Evolutionary conservation across 2,329 filamentous ascomycete species (phyloP).

Genomic region (Ascochyta rabiei): DNA sequence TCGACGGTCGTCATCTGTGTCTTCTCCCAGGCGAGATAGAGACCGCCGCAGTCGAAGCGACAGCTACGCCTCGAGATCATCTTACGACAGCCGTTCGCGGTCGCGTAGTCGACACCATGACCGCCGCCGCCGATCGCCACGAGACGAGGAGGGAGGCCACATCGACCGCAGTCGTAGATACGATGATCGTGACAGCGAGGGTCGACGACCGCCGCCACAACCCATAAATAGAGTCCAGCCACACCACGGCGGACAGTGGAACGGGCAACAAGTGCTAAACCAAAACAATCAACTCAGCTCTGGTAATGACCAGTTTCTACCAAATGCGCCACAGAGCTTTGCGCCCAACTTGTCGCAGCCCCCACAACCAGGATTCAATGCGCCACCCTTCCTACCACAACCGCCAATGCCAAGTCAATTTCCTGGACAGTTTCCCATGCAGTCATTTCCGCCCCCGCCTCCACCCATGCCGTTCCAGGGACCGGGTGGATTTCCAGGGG

Average conservation of each 20-base stretch:
- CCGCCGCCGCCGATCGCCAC: slow-evolving; percentile 21
- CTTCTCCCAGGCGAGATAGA: slow-evolving; percentile 20
- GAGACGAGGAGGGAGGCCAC: slow-evolving; percentile 5
- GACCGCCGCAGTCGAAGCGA: slow-evolving; percentile 21
- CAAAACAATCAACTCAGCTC: slow-evolving; percentile 9
- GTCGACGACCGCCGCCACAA: slow-evolving; percentile 15
- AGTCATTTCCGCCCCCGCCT: slow-evolving; percentile 27
- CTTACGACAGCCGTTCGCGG: slow-evolving; percentile 25
- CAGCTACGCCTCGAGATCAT: slow-evolving; percentile 23
- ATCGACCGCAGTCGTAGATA: slow-evolving; percentile 17
- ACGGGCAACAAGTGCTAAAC: slow-evolving; percentile 8
- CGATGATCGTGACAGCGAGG: slow-evolving; percentile 14
- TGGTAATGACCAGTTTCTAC: slow-evolving; percentile 15
- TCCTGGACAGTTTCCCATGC: slow-evolving; percentile 25
- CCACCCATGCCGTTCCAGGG: slow-evolving; percentile 29
- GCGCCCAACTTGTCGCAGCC: slow-evolving; percentile 18
- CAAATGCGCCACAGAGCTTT: slow-evolving; percentile 8
- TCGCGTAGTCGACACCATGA: slow-evolving; percentile 21
- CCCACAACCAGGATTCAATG: slow-evolving; percentile 23
- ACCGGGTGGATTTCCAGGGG: slow-evolving; percentile 15
- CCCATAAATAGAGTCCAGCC: slow-evolving; percentile 12
- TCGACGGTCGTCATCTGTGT: slow-evolving; percentile 24
- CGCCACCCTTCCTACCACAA: slow-evolving; percentile 28
- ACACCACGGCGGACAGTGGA: slow-evolving; percentile 20
- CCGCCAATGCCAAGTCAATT: slow-evolving; percentile 24